Evolutionary conservation across 495 filamentous ascomycete genomes (phyloP).

Genomic region (Daldinia caldariorum): DNA sequence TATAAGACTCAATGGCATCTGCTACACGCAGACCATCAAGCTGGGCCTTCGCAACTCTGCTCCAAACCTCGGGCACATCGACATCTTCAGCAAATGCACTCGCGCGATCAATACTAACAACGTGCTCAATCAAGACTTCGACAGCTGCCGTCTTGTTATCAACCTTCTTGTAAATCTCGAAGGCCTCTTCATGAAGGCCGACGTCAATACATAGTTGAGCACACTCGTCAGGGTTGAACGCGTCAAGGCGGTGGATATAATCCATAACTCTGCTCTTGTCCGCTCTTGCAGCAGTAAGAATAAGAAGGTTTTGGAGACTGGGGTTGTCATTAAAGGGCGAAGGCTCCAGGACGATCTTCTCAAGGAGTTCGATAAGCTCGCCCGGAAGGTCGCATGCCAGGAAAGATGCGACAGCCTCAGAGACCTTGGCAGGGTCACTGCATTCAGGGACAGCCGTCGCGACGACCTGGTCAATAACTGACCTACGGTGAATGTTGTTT

Average conservation of each 20-base stretch:
- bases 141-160: slow-evolving; percentile 86
- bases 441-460: slow-evolving; percentile 96
- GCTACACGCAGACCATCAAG: slow-evolving; percentile 92
- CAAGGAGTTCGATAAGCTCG: slow-evolving; percentile 95
- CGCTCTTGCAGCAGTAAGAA: slow-evolving; percentile 96
- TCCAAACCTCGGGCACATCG: slow-evolving; percentile 98
- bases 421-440: slow-evolving; percentile 93
- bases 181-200: slow-evolving; percentile 95
- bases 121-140: slow-evolving; percentile 93
- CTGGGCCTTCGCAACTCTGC: slow-evolving; percentile 97
- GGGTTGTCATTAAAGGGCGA: slow-evolving; percentile 97
- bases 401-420: slow-evolving; percentile 92
- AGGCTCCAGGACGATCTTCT: slow-evolving; percentile 99
- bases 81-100: slow-evolving; percentile 97
- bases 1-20: slow-evolving; percentile 96
- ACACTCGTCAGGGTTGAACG: slow-evolving; percentile 92
- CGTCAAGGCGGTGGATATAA: slow-evolving; percentile 90
- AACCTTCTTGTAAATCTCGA: slow-evolving; percentile 98
- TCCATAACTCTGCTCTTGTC: slow-evolving; percentile 96
- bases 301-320: slow-evolving; percentile 94
- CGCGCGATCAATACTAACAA: slow-evolving; percentile 98
- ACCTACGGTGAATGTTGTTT: slow-evolving; percentile 93
- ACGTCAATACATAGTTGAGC: slow-evolving; percentile 92
- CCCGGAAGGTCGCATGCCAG: slow-evolving; percentile 87
- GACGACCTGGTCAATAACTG: slow-evolving; percentile 95